Conservation (phyloP, 345 rosid genomes). For the Gossypium sturtianum region DNA sequence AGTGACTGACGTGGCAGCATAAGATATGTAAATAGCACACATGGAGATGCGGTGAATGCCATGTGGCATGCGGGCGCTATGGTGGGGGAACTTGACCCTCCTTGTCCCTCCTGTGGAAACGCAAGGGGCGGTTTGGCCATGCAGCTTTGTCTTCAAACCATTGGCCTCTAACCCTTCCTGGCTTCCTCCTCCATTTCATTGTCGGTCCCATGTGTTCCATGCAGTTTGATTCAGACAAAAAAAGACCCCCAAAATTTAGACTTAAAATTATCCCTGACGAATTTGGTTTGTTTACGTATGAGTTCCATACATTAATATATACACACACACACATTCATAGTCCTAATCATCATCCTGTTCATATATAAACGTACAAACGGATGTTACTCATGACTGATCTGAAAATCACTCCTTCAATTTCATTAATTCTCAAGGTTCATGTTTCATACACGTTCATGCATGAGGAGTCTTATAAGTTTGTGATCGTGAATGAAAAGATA, state of each 20-base stretch:
- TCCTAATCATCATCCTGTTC: too few relatives aligned
- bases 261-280: too few relatives aligned
- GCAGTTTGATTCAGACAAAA: not conserved
- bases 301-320: too few relatives aligned
- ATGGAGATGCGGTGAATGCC: constrained; percentile 22
- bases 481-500: not conserved
- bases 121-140: constrained; percentile 29
- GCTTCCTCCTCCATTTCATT: constrained; percentile 11
- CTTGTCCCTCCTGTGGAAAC: constrained; percentile 15
- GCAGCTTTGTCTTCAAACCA: constrained; percentile 27
- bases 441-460: not conserved
- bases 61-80: constrained; percentile 9
- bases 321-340: too few relatives aligned
- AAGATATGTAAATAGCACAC: constrained; percentile 16
- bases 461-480: not conserved
- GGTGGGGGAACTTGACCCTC: constrained; percentile 14
- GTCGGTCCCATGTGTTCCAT: constrained; percentile 18
- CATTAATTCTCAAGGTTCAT: not conserved
- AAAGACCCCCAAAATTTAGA: too few relatives aligned
- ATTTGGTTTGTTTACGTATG: too few relatives aligned
- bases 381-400: not conserved
- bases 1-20: constrained; percentile 5
- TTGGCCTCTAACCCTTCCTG: not conserved
- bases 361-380: too few relatives aligned
- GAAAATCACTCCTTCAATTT: not conserved